phyloP scores from a whole-genome alignment of 129 eudicot genomes.

The Deinandra increscens region DNA sequence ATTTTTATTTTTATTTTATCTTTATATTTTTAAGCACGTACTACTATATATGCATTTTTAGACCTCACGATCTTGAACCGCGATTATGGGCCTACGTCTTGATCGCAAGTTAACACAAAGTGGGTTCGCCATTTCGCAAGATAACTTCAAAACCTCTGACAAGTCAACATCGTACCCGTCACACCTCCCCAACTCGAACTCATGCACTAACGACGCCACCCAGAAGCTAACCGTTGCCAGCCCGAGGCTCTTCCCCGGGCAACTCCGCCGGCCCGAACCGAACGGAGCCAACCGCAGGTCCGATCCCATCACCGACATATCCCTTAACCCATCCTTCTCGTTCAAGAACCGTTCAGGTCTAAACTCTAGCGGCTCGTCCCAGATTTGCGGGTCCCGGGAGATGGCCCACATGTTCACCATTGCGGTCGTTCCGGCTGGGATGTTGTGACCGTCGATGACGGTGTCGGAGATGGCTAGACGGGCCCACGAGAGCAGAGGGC shows the following conservation, averaged over 20 bases:
- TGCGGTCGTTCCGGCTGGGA: slow-evolving; percentile 80
- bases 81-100: slow-evolving; percentile 28
- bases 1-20: not conserved
- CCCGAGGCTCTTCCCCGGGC: slow-evolving; percentile 80
- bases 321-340: slow-evolving; percentile 4
- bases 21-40: not conserved
- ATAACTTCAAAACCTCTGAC: slow-evolving; percentile 58
- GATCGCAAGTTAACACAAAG: slow-evolving; percentile 47
- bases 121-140: slow-evolving; percentile 90
- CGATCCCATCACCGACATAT: slow-evolving; percentile 70
- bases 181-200: slow-evolving; percentile 45
- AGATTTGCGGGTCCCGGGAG: slow-evolving; percentile 60
- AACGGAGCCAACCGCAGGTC: slow-evolving; percentile 89
- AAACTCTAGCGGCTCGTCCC: slow-evolving; percentile 66
- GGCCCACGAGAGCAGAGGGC: slow-evolving; percentile 88
- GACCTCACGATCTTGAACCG: not conserved
- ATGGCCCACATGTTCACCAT: slow-evolving; percentile 98
- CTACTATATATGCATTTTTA: not conserved
- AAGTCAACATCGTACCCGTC: slow-evolving; percentile 42
- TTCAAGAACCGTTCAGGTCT: slow-evolving; percentile 67
- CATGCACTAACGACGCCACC: slow-evolving; percentile 77
- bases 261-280: slow-evolving; percentile 80
- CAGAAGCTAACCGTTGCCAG: slow-evolving; percentile 69
- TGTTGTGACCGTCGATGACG: slow-evolving; percentile 55
- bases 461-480: slow-evolving; percentile 67